Percentiles rank a stretch among this genome's conserved stretches.
phyloP scores from a whole-genome alignment of 1,284 basidiomycete genomes.

The Cryptococcus jaspeensis region DNA sequence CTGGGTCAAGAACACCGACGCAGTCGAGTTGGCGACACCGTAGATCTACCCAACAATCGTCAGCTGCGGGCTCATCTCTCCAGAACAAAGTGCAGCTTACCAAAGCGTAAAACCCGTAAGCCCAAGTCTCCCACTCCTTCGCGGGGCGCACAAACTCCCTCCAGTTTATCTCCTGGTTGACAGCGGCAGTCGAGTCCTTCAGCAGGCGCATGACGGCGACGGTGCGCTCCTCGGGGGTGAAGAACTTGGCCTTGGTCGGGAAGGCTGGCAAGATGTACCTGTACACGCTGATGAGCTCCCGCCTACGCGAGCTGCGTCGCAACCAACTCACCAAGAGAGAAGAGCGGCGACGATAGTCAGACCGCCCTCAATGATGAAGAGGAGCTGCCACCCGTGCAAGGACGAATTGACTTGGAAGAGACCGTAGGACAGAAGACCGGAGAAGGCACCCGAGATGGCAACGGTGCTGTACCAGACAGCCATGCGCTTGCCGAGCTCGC shows the following conservation, averaged over 20 bases:
- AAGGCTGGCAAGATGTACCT: constrained; percentile 9
- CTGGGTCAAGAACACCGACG: constrained; percentile 56
- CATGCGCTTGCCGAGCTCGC: constrained; percentile 56
- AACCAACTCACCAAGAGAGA: neutral
- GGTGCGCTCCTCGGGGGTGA: constrained; percentile 5
- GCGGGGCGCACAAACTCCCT: constrained; percentile 7
- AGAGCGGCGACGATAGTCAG: neutral
- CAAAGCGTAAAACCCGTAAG: constrained; percentile 11
- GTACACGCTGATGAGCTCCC: neutral
- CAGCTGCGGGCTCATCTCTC: no score
- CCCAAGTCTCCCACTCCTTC: constrained; percentile 20
- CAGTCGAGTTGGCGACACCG: constrained; percentile 48
- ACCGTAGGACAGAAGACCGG: constrained; percentile 55
- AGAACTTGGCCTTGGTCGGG: constrained; percentile 12
- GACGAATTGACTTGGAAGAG: constrained; percentile 55
- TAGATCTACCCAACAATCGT: constrained; percentile 50
- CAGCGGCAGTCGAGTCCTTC: constrained; percentile 18
- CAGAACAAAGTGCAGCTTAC: neutral
- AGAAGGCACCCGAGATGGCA: constrained; percentile 14
- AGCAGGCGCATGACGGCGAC: constrained; percentile 16
- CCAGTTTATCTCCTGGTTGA: constrained; percentile 11
- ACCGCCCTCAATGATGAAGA: constrained; percentile 48
- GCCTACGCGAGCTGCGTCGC: neutral
- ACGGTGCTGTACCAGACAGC: constrained; percentile 55
- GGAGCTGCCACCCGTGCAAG: constrained; percentile 56